Percentiles rank a stretch among this genome's conserved stretches.
phyloP scores from a whole-genome alignment of 441 rosid genomes.

The Metrosideros polymorpha region DNA sequence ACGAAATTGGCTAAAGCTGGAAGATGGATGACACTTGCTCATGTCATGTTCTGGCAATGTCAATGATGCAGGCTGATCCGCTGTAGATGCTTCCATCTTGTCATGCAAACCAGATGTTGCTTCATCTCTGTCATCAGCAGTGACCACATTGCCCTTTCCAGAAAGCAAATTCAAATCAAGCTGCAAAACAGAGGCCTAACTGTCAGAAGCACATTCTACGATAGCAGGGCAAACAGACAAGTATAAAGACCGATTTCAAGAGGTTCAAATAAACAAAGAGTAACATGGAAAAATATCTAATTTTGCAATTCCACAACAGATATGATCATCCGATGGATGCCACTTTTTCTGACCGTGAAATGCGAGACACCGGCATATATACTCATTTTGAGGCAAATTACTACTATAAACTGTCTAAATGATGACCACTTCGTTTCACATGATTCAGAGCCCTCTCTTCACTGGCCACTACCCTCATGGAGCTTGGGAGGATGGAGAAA shows the following conservation, averaged over 20 bases:
- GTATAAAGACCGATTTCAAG: neutral
- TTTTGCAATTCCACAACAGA: neutral
- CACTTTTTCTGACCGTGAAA: neutral
- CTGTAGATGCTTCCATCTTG: conserved; percentile 2
- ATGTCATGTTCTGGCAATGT: neutral
- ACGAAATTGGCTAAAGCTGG: conserved; percentile 6
- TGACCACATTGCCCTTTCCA: neutral
- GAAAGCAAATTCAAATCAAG: conserved; percentile 26
- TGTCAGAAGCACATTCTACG: neutral
- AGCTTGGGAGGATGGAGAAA: neutral
- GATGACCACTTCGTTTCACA: neutral
- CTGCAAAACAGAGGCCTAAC: conserved; percentile 16
- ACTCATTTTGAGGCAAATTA: neutral
- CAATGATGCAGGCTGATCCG: conserved; percentile 1
- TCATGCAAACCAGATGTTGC: neutral
- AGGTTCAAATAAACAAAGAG: neutral
- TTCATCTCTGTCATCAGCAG: neutral
- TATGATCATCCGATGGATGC: neutral
- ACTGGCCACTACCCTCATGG: neutral
- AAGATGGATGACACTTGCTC: neutral
- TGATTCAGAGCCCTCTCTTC: neutral
- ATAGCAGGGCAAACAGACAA: neutral
- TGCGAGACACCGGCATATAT: neutral
- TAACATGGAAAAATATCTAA: neutral
- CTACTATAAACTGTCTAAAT: neutral